Percentiles rank a stretch among this genome's conserved stretches.
Evolutionary conservation across 768 basidiomycete genomes (phyloP).

Genomic region (Leccinum incarnatum): DNA sequence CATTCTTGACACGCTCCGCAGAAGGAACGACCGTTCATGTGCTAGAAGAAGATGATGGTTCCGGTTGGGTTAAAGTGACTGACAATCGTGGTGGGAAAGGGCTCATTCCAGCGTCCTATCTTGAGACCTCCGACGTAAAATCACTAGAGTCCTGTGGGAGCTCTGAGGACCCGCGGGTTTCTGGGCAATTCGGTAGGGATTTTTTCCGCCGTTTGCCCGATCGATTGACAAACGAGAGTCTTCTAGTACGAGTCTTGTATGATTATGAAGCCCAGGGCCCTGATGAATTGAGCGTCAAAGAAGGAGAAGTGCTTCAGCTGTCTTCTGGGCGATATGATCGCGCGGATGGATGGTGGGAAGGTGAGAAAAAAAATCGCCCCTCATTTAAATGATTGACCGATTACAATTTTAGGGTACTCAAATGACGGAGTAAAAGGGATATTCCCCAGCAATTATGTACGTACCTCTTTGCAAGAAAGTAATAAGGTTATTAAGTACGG

Average conservation of each 20-base stretch:
- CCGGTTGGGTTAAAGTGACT: constrained; percentile 80
- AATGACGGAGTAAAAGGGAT: constrained; percentile 65
- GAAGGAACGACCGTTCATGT: constrained; percentile 66
- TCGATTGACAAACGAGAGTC: constrained; percentile 3
- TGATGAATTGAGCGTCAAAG: constrained; percentile 64
- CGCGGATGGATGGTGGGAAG: constrained; percentile 88
- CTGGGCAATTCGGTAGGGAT: constrained; percentile 51
- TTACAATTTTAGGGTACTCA: constrained; percentile 51
- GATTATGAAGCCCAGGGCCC: constrained; percentile 70
- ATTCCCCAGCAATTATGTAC: constrained; percentile 87
- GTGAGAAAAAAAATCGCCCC: constrained; percentile 36
- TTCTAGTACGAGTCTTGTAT: constrained; percentile 76
- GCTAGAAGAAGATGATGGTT: constrained; percentile 79
- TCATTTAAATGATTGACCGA: constrained; percentile 24
- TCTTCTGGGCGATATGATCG: constrained; percentile 60
- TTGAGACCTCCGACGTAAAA: constrained; percentile 41
- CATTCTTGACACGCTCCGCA: constrained; percentile 28
- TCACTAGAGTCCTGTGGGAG: constrained; percentile 7
- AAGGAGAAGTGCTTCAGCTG: constrained; percentile 62
- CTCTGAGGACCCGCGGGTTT: constrained; percentile 29
- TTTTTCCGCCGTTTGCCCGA: constrained; percentile 1
- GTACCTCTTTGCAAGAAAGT: constrained; percentile 30
- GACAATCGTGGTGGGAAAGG: constrained; percentile 59
- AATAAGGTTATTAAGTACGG: constrained; percentile 22
- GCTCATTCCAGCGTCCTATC: constrained; percentile 82